Percentiles rank a stretch among this genome's conserved stretches.
Evolutionary conservation across 768 basidiomycete genomes (phyloP).

Genomic region (Antrodiella citrinella): DNA sequence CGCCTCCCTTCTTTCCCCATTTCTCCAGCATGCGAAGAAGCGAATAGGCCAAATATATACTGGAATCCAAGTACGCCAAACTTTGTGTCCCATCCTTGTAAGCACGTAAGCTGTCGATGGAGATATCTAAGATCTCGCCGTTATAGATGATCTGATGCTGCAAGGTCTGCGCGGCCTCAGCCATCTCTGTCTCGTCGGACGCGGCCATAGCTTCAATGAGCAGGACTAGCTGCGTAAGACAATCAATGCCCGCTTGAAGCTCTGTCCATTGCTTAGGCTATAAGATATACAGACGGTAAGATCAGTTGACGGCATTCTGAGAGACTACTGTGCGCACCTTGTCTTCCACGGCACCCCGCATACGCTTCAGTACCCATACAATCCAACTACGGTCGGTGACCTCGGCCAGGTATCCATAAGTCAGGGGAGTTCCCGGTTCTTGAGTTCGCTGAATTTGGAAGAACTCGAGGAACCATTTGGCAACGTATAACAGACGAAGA

Average conservation of each 20-base stretch:
- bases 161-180: conserved; percentile 72
- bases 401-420: conserved; percentile 71
- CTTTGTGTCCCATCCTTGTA: conserved; percentile 80
- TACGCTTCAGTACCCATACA: conserved; percentile 81
- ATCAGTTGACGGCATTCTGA: background rate
- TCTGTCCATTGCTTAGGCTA: conserved; percentile 94
- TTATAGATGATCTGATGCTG: conserved; percentile 93
- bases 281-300: background rate
- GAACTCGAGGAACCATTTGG: conserved; percentile 90
- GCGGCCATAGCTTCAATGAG: conserved; percentile 81
- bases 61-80: conserved; percentile 78
- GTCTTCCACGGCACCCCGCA: conserved; percentile 85
- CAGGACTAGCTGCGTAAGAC: conserved; percentile 84
- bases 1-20: conserved; percentile 66
- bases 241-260: conserved; percentile 89
- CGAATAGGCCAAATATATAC: conserved; percentile 76
- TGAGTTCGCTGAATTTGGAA: conserved; percentile 50
- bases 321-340: conserved; percentile 45
- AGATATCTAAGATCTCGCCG: conserved; percentile 86
- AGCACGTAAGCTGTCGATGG: conserved; percentile 63
- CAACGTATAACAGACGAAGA: conserved; percentile 76
- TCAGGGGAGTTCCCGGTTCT: conserved; percentile 41
- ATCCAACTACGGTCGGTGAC: conserved; percentile 85
- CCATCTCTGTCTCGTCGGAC: conserved; percentile 40
- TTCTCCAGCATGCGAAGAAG: conserved; percentile 86